Evolutionary conservation across 345 rosid genomes (phyloP), one percentile per base, ranked within the genome.

Genomic region (Adansonia digitata): DNA sequence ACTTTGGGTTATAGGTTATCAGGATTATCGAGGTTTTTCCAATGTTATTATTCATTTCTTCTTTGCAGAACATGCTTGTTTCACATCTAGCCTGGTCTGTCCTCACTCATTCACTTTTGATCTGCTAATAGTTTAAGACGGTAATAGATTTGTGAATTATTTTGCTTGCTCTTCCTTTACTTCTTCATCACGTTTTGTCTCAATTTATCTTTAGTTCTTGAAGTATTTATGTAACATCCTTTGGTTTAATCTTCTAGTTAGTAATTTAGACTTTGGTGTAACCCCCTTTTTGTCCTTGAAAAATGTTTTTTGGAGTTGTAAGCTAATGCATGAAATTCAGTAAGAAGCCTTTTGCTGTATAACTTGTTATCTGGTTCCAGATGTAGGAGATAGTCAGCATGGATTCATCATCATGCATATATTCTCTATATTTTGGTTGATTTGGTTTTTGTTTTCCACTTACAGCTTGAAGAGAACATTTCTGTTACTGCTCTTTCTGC

Each of bases 401-500:
- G 18, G 11, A 43, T 59, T 35, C n/a, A n/a, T n/a, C n/a, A n/a
- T n/a, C n/a, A n/a, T n/a, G n/a, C n/a, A n/a, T n/a, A n/a, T 56
- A 7, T 75, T 37, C 43, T 29, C 66, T 46, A 31, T 22, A 31
- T 51, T 26, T 40, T 52, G 35, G 53, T 35, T 70, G 70, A 61
- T 72, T 5, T 55, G 55, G 49, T 46, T 75, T 74, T 49, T 70
- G 67, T 34, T 73, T 55, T 69, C 68, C 71, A 24, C 74, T 72
- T 78, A n/a, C 91, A 95, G 99, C 93, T 95, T 78, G 99, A 89
- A 81, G 81, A 89, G 80, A 87, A 87, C 75, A 90, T 88, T 64
- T 87, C 88, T 75, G 64, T 60, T 60, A 86, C 86, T 82, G 90
- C 91, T 75, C 83, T 93, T 78, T 88, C 89, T 56, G 85, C 83